Evolutionary conservation across 2,329 filamentous ascomycete genomes (phyloP).

Genomic region (Penicillium sp.): DNA sequence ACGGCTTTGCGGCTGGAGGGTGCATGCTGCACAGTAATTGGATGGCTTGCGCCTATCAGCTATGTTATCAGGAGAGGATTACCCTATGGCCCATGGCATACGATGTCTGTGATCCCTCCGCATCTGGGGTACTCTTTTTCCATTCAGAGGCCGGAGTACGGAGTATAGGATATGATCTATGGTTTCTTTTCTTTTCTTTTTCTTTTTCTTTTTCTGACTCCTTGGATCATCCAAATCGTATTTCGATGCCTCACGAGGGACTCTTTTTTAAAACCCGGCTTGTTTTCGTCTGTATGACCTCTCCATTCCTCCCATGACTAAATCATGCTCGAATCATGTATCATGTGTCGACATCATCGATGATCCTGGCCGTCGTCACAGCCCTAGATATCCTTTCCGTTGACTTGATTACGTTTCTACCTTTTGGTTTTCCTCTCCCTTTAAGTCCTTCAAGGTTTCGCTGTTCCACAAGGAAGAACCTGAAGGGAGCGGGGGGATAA

Average conservation of each 20-base stretch:
- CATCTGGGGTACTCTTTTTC: slow-evolving; percentile 5
- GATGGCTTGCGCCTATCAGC: slow-evolving; percentile 28
- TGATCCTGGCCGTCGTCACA: slow-evolving; percentile 26
- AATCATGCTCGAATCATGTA: slow-evolving; percentile 23
- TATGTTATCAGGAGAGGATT: not conserved
- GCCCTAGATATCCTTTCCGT: slow-evolving; percentile 5
- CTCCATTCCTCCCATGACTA: slow-evolving; percentile 23
- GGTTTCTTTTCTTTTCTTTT: not conserved
- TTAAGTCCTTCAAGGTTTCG: not conserved
- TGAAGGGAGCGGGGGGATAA: too few relatives aligned
- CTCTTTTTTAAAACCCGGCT: slow-evolving; percentile 2
- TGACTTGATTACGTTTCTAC: not conserved
- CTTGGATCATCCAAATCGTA: not conserved
- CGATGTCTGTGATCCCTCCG: not conserved
- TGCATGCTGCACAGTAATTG: slow-evolving; percentile 23
- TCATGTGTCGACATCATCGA: slow-evolving; percentile 32
- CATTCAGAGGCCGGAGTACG: not conserved
- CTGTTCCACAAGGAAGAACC: not conserved
- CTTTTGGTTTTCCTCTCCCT: not conserved
- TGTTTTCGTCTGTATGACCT: slow-evolving; percentile 22
- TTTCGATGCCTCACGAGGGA: not conserved
- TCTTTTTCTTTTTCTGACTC: not conserved
- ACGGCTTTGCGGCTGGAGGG: slow-evolving; percentile 26
- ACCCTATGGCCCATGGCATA: slow-evolving; percentile 1
- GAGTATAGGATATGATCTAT: not conserved